These are phyloP conservation scores for Trichosporon asahii DNA, from an alignment of 1,284 basidiomycete genomes.

Conservation along the genomic window DNA sequence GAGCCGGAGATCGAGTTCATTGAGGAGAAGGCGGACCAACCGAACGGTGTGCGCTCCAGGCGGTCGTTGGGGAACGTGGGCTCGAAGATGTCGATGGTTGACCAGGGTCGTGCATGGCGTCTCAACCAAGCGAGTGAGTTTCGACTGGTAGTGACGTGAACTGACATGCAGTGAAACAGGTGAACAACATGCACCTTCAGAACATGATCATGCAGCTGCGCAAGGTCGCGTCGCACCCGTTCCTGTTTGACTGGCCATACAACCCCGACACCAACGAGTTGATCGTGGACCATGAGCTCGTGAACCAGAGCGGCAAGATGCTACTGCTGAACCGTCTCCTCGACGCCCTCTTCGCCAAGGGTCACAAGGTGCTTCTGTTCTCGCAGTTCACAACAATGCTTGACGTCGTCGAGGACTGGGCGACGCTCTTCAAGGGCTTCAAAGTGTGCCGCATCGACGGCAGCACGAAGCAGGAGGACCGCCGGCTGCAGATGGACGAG, in stretches of 20 bases:
- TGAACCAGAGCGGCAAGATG: slow-evolving; percentile 92
- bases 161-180: slow-evolving; percentile 62
- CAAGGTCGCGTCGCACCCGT: slow-evolving; percentile 85
- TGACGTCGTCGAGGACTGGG: slow-evolving; percentile 91
- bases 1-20: slow-evolving; percentile 20
- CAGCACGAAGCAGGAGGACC: slow-evolving; percentile 67
- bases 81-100: slow-evolving; percentile 53
- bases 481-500: slow-evolving; percentile 75
- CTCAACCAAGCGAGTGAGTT: slow-evolving; percentile 62
- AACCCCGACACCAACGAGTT: slow-evolving; percentile 62
- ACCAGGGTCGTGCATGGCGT: slow-evolving; percentile 59
- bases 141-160: not conserved
- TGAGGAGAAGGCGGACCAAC: slow-evolving; percentile 23
- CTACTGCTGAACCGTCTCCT: slow-evolving; percentile 86
- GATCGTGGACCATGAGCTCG: slow-evolving; percentile 69
- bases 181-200: slow-evolving; percentile 87
- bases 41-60: slow-evolving; percentile 18
- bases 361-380: slow-evolving; percentile 90
- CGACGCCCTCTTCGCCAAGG: slow-evolving; percentile 72
- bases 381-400: slow-evolving; percentile 93
- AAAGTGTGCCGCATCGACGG: slow-evolving; percentile 88
- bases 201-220: slow-evolving; percentile 91
- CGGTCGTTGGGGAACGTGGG: slow-evolving; percentile 39
- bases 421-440: slow-evolving; percentile 73
- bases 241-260: slow-evolving; percentile 83